Evolutionary conservation across 1,284 basidiomycete species (phyloP).

Genomic region (Dichomitus squalens): DNA sequence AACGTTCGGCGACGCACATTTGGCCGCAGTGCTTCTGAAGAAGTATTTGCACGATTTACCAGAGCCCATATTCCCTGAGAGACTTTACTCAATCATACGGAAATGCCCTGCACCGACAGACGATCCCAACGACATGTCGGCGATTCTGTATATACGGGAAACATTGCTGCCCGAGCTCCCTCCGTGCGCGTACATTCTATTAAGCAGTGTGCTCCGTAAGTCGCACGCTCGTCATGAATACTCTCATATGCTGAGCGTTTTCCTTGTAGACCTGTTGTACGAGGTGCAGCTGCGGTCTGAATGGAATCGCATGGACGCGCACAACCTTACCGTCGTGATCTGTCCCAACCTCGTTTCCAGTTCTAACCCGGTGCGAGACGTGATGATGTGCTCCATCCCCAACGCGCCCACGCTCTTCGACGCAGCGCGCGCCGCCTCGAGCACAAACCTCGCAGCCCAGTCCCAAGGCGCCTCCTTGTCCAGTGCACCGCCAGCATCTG

Average conservation of each 20-base stretch:
- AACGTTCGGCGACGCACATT: conserved; percentile 74
- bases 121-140: conserved; percentile 57
- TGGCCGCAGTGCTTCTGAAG: conserved; percentile 84
- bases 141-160: conserved; percentile 66
- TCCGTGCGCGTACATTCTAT: conserved; percentile 72
- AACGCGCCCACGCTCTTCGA: conserved; percentile 41
- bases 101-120: conserved; percentile 64
- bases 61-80: conserved; percentile 72
- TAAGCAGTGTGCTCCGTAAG: conserved; percentile 75
- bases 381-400: conserved; percentile 70
- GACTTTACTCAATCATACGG: conserved; percentile 63
- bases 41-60: conserved; percentile 82
- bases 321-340: conserved; percentile 79
- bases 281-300: conserved; percentile 69
- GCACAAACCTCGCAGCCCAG: conserved; percentile 14
- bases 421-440: conserved; percentile 28
- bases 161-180: conserved; percentile 65
- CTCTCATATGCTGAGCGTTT: not conserved
- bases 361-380: conserved; percentile 67
- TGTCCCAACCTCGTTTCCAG: conserved; percentile 78
- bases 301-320: conserved; percentile 79
- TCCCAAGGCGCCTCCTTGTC: conserved; percentile 10
- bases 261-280: conserved; percentile 66
- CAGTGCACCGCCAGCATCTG: conserved; percentile 28
- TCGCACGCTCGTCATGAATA: conserved; percentile 18